A percentile compares a stretch with the other conserved stretches of the same genome.
Evolutionary conservation across 371 early-diverging fungal genomes (phyloP).

Genomic region (Mucor mucedo): DNA sequence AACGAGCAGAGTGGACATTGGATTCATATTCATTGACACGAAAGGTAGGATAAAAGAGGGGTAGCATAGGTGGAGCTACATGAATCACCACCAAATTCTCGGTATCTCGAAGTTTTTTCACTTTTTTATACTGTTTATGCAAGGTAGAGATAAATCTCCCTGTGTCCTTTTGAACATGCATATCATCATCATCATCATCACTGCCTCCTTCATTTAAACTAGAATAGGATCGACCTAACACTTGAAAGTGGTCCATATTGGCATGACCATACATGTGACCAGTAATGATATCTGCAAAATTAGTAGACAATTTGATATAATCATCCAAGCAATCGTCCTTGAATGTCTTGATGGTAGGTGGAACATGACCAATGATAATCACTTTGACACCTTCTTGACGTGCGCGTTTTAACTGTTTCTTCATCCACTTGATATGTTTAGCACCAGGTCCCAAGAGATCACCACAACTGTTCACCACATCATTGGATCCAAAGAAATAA

Average conservation of each 20-base stretch:
- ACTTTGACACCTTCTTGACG: conserved; percentile 47
- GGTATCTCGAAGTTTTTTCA: conserved; percentile 37
- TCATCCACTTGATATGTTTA: conserved; percentile 75
- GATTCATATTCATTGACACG: conserved; percentile 64
- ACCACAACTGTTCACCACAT: conserved; percentile 59
- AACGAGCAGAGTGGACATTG: conserved; percentile 7
- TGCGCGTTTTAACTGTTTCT: conserved; percentile 56
- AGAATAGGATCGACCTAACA: conserved; percentile 40
- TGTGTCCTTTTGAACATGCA: conserved; percentile 28
- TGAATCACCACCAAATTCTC: conserved; percentile 55
- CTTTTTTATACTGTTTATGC: conserved; percentile 33
- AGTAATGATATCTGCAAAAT: conserved; percentile 61
- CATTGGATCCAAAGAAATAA: conserved; percentile 73
- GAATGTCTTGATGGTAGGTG: conserved; percentile 70
- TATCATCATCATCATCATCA: conserved; percentile 31
- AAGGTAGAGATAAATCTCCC: conserved; percentile 37
- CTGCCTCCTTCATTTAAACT: background rate
- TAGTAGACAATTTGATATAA: conserved; percentile 62
- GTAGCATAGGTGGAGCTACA: conserved; percentile 72
- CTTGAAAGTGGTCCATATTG: conserved; percentile 75
- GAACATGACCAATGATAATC: conserved; percentile 79
- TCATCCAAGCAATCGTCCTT: conserved; percentile 61
- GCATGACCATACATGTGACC: conserved; percentile 79
- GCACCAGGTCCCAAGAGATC: conserved; percentile 61
- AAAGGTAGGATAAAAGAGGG: conserved; percentile 70